Evolutionary conservation across 495 filamentous ascomycete genomes (phyloP), one percentile per base, ranked within the genome.

Genomic region (Halenospora varia): DNA sequence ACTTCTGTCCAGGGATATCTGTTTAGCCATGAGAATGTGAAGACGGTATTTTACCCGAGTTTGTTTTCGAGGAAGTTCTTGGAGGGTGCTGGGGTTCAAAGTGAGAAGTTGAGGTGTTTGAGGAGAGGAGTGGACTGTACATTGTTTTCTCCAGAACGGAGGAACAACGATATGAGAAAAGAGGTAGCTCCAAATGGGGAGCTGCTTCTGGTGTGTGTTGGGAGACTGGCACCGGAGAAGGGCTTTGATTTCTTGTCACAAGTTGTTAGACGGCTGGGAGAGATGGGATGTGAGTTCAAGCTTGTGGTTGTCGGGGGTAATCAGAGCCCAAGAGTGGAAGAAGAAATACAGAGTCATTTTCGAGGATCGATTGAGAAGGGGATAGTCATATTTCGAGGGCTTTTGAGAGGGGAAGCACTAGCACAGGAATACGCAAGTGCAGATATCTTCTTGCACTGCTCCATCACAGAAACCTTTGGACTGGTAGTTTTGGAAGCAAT

Each of bases 391-490:
- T 87, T 86, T 59, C 76, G 79, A 2, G 84, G 84, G 0, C 80
- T 84, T 63, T 69, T 78, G 41, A 71, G 78, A 1, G 82, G 84
- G 13, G 72, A 71, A 24, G 68, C 73, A 0, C 69, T 87, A 15
- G 82, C 81, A 20, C 70, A 71, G 11, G 77, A 77, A 20, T 87
- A 86, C 64, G 82, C 83, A 2, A 77, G 75, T 0, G 82, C 76
- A 2, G 83, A 87, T 60, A 55, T 87, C 22, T 86, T 87, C 58
- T 66, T 87, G 13, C 83, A 87, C 57, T 84, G 81, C 67, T 86
- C 82, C 18, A 75, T 85, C 56, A 85, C 81, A 15, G 84, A 87
- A 64, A 86, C 82, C 0, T 87, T 87, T 63, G 84, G 84, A 1
- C 69, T 87, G 18, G 82, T 86, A 0, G 81, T 85, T 2, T 68